These are phyloP conservation scores for Suaeda aralocaspica DNA, from an alignment of 148 eudicot species.

Conservation along the genomic window DNA sequence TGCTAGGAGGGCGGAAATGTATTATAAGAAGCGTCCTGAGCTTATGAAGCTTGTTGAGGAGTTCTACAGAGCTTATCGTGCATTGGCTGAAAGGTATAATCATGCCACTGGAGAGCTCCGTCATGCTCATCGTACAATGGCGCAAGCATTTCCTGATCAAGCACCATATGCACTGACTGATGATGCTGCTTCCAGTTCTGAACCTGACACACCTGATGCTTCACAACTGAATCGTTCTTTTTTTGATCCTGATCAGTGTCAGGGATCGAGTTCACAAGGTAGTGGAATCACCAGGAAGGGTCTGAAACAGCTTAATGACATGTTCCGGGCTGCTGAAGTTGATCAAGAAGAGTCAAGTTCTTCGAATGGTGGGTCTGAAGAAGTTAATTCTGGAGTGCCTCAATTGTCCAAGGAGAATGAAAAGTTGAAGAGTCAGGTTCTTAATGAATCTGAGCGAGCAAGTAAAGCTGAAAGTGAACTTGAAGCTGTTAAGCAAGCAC, in stretches of 20 bases:
- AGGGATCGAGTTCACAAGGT: constrained; percentile 27
- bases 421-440: constrained; percentile 37
- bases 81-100: constrained; percentile 91
- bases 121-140: constrained; percentile 81
- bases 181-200: constrained; percentile 60
- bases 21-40: constrained; percentile 95
- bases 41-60: constrained; percentile 97
- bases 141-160: constrained; percentile 80
- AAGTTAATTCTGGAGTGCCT: constrained; percentile 21
- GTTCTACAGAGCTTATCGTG: constrained; percentile 95
- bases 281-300: constrained; percentile 39
- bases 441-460: constrained; percentile 47
- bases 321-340: constrained; percentile 41
- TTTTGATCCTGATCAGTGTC: constrained; percentile 39
- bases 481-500: constrained; percentile 46
- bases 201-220: constrained; percentile 43
- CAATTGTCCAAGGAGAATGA: constrained; percentile 43
- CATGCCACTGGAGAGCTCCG: constrained; percentile 98
- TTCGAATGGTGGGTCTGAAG: constrained; percentile 26
- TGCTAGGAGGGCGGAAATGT: constrained; percentile 99
- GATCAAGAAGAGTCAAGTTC: constrained; percentile 29
- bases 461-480: constrained; percentile 57
- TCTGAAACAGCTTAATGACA: constrained; percentile 63
- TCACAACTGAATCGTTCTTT: constrained; percentile 37
- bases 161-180: constrained; percentile 52